Base-by-base conservation (phyloP, 108 stramenopile genomes). In the Seminavis robusta region DNA sequence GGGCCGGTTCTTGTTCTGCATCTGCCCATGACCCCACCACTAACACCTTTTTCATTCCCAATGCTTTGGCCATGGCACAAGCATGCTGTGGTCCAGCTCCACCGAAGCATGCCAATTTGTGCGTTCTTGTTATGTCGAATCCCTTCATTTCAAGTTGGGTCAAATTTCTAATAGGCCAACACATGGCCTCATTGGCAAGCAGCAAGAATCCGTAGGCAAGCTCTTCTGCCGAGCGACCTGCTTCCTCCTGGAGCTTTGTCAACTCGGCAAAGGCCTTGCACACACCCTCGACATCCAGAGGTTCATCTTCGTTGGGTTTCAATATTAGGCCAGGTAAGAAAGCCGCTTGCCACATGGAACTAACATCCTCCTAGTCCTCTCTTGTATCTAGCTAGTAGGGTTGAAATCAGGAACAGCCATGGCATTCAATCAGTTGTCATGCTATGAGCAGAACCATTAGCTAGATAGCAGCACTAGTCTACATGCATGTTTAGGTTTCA, bases 101-200 rank as follows among this genome's bases (percentile, higher is more conserved):
- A 33, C 98, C 98, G 67, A 99, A 99, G 67, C 95, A 95, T 16
- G 97, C 94, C 47, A 99, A 68, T 1, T 53, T 62, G 66, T 96
- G 95, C 4, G 65, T 90, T n/a, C n/a, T n/a, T 26, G 92, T 84
- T 21, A 88, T 74, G 67, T 94, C 92, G 63, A 76, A 86, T n/a
- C 94, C 97, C 56, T 81, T 87, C 97, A 98, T 98, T n/a, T n/a
- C n/a, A n/a, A n/a, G n/a, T 69, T 98, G 97, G 28, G 97, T 99
- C 37, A 99, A 73, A 61, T 97, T 97, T 28, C 98, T 88, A 71
- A 99, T 98, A 1, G 98, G 98, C 16, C 98, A 83, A 63, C 97
- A 98, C 98, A 99, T 99, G 45, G 98, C 96, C 61, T 99, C 98
- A 71, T 97, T 99, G 61, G 98, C 98, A 9, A 99, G 95, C 64